Base-by-base conservation (phyloP, 495 filamentous ascomycete genomes). In the Aspergillus leporis region DNA sequence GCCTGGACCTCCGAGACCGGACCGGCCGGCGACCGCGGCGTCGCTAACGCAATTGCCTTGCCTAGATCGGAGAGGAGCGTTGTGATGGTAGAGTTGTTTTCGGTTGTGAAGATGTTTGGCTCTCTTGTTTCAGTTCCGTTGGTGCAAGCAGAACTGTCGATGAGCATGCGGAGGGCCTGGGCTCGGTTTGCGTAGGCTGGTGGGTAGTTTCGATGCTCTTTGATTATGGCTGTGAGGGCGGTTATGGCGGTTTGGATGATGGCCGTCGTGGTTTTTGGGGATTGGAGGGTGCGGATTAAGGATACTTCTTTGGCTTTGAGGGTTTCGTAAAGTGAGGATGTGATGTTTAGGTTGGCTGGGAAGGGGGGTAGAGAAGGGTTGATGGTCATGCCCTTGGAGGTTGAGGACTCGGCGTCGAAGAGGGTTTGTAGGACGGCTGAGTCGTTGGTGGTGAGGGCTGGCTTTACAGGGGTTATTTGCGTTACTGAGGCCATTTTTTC, bases 131-230 rank as follows among this genome's bases (percentile, higher is more conserved):
- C 16, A 18, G 61, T 51, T 31, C 56, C 62, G 52, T 59, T 31
- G 16, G 59, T 25, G 48, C 36, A 25, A 6, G 61, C 18, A 22
- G 25, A 28, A 28, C 25, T 28, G 25, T 76, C 68, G 18, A 72
- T 65, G 0, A 78, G 69, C 57, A 89, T 74, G 6, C 91, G 80
- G 0, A 85, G 62, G 14, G 85, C 81, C 61, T 94, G 91, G 5
- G 90, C 91, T 45, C 89, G 81, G 68, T 96, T 96, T 59, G 88
- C 88, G 59, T 85, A 83, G 0, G 84, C 88, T 47, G 86, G 86
- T 3, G 91, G 89, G 64, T 94, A 95, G 6, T 71, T 73, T 2
- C 88, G 90, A 50, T 87, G 65, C 18, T 81, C 63, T 3, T 61
- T 59, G 34, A 92, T 80, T 1, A 95, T 71, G 9, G 70, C 57